Base-by-base conservation (phyloP, 164 flowering plant genomes). In the Macadamia tetraphylla region DNA sequence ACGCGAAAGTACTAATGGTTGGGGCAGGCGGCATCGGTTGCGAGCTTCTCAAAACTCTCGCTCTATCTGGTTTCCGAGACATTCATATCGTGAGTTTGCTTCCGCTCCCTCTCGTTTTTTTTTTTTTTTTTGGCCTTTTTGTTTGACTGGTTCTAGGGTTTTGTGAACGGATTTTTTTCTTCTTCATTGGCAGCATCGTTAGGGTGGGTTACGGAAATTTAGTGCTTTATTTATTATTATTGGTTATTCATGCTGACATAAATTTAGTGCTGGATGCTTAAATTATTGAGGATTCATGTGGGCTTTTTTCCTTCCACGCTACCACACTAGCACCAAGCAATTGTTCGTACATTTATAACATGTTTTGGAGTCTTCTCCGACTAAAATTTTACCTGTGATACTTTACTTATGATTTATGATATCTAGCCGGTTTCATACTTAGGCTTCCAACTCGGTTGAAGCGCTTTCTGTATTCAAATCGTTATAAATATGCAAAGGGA, bases 21-120 rank as follows among this genome's bases (percentile, higher is more conserved):
- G 98, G 98, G 6, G 98, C 98, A 0, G 98, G 98, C 13, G 98
- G 98, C 15, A 94, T 94, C 60, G 98, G 98, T 29, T 94, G 98
- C 68, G 98, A 94, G 82, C 88, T 94, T 46, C 92, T 94, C 63
- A 94, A 94, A 81, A 94, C 97, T 63, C 90, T 94, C 2, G 96
- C 90, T 65, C 91, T 94, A 55, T 88, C 98, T 55, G 97, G 97
- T n/a, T 94, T 91, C 64, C 73, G 76, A 62, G 95, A 94, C 71
- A 94, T 94, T 71, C 98, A 94, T 73, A 92, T 94, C 62, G 98
- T 94, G 32, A 88, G 88, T 75, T 35, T 12, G 61, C 14, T 60
- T 29, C 12, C 8, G 18, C 11, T 9, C 14, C 23, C 23, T 23
- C 23, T 23, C 23, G 23, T 23, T 51, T 32, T 30, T 8, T 14